Conservation (phyloP, 2,329 filamentous ascomycete species). For the Phyllosticta citribraziliensis region DNA sequence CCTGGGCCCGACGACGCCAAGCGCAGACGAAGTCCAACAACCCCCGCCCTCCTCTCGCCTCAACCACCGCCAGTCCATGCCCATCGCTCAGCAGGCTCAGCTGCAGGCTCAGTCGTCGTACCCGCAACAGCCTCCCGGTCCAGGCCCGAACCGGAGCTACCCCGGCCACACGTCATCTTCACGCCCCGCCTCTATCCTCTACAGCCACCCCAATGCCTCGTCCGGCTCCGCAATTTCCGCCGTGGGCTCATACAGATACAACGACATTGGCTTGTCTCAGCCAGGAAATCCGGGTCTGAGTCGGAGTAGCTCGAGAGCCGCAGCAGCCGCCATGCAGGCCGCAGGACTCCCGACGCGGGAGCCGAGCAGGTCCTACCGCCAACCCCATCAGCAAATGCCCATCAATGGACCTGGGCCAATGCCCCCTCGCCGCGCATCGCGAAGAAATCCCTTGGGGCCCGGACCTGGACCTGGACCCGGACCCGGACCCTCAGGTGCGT, state of each 20-base stretch:
- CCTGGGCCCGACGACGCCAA: slow-evolving; percentile 19
- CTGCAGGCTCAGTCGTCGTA: slow-evolving; percentile 25
- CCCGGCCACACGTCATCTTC: slow-evolving; percentile 17
- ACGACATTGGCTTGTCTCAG: slow-evolving; percentile 31
- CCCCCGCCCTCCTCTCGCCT: slow-evolving; percentile 24
- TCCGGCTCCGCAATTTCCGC: slow-evolving; percentile 32
- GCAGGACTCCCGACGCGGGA: slow-evolving; percentile 53
- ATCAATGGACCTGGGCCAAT: slow-evolving; percentile 46
- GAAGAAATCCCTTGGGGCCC: slow-evolving; percentile 51
- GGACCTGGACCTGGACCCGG: no score
- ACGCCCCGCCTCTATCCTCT: slow-evolving; percentile 37
- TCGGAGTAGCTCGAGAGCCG: slow-evolving; percentile 55
- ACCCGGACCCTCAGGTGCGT: slow-evolving; percentile 48
- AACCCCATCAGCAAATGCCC: slow-evolving; percentile 43
- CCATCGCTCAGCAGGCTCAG: slow-evolving; percentile 32
- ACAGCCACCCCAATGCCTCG: slow-evolving; percentile 39
- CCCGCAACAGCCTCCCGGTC: slow-evolving; percentile 19
- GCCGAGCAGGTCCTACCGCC: slow-evolving; percentile 58
- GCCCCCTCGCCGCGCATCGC: slow-evolving; percentile 68
- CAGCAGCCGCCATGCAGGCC: slow-evolving; percentile 48
- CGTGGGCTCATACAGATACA: slow-evolving; percentile 34
- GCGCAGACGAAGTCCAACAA: slow-evolving; percentile 17
- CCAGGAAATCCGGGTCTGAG: slow-evolving; percentile 42
- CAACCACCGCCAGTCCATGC: slow-evolving; percentile 34
- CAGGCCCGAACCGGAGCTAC: slow-evolving; percentile 18